phyloP scores from a whole-genome alignment of 192 early-diverging fungal genomes.

The Coemansia sp. region DNA sequence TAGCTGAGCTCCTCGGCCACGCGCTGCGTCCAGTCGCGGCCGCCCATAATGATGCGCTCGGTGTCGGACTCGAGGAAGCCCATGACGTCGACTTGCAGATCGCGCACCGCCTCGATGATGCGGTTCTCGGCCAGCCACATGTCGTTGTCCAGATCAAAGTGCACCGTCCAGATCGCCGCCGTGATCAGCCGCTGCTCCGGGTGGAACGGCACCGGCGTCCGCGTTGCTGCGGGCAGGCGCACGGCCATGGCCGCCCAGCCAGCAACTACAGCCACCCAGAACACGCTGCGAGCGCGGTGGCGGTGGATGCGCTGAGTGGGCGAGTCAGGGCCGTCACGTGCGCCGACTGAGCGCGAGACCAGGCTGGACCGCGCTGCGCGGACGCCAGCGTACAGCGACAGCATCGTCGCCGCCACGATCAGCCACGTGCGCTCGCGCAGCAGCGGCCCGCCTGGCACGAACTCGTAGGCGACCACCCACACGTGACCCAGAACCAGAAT shows the following conservation, averaged over 20 bases:
- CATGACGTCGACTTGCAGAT: conserved; percentile 78
- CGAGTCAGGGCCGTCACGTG: not conserved
- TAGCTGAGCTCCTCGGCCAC: conserved; percentile 73
- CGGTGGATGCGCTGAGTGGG: conserved; percentile 11
- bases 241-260: conserved; percentile 47
- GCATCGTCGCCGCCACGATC: conserved; percentile 63
- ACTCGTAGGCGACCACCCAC: conserved; percentile 81
- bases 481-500: conserved; percentile 71
- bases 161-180: conserved; percentile 81
- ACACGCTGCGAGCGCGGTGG: conserved; percentile 17
- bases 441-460: conserved; percentile 74
- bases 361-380: conserved; percentile 51
- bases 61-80: conserved; percentile 78
- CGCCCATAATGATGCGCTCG: conserved; percentile 80
- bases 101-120: conserved; percentile 71
- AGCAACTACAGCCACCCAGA: conserved; percentile 10
- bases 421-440: conserved; percentile 75
- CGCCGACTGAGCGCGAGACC: conserved; percentile 9
- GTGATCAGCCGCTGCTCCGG: conserved; percentile 68
- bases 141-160: conserved; percentile 83
- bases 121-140: conserved; percentile 77
- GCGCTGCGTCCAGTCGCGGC: conserved; percentile 77
- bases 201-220: conserved; percentile 60
- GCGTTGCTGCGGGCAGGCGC: conserved; percentile 54
- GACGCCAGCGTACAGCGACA: conserved; percentile 54